Base-by-base conservation (phyloP, 2,329 filamentous ascomycete genomes). In the Raffaelea albimanens region DNA sequence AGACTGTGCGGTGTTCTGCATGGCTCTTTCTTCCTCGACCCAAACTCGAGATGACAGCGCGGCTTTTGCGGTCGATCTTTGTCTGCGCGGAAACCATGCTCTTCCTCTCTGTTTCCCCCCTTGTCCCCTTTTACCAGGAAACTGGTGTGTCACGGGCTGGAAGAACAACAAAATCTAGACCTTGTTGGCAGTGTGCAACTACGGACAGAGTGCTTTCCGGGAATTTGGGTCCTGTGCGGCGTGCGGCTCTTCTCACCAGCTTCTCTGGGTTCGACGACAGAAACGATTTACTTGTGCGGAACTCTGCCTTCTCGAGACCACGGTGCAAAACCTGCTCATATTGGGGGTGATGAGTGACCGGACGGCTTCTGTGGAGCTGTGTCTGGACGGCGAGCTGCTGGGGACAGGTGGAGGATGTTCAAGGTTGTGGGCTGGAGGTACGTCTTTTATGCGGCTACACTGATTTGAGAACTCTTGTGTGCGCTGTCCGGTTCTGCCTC, bases 111-210 rank as follows among this genome's bases (percentile, higher is more conserved):
- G 18, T 31, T 40, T 25, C 39, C 19, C 21, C 10, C 29, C 36
- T 21, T 40, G 81, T 84, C 25, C 25, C 83, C 80, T 82, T 78
- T 78, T 66, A 62, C 61, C 57, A 47, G 57, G 46, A 29, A 20
- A 44, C 41, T 52, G 56, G 58, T 59, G 53, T 56, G 62, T 59
- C 59, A 80, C 80, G 81, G 84, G 82, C 85, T n/a, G n/a, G 83
- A 90, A 85, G 82, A 85, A 83, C 90, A 85, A 72, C 84, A 95
- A 95, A 96, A 89, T 93, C 87, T 71, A 81, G 83, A 95, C 87
- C 83, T 73, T 65, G 85, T 86, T 82, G 85, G 83, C 79, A 83
- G 78, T 87, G 87, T 84, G 76, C 71, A 63, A 85, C 82, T 61
- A 88, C 83, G 74, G 86, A 90, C 80, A 83, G 78, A 80, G 68